These are phyloP conservation scores for Eimeria tenella DNA, from an alignment of 169 alveolate species.

Conservation along the genomic window DNA sequence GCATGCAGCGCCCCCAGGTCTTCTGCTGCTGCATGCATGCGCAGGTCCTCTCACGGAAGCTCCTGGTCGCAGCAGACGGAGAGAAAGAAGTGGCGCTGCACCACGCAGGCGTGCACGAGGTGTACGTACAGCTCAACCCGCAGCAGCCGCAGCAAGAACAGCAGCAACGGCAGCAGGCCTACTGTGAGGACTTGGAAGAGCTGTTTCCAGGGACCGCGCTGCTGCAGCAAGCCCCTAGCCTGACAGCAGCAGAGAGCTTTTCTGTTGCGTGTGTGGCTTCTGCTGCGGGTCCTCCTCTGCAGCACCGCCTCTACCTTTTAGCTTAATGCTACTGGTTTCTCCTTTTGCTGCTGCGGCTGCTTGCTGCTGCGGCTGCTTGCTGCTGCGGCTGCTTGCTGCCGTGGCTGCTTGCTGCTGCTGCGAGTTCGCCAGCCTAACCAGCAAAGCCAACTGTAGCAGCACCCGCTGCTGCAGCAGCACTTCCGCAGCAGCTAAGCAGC, in stretches of 20 bases:
- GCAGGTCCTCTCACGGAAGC: neutral
- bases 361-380: conserved; percentile 1
- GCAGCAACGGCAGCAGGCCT: neutral
- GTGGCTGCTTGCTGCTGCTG: conserved; percentile 29
- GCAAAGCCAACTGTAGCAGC: neutral
- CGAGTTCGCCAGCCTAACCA: neutral
- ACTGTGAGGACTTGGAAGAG: neutral
- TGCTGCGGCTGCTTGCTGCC: neutral
- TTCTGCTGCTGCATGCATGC: neutral
- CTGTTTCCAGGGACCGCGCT: neutral
- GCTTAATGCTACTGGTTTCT: neutral
- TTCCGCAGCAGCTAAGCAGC: too few species aligned
- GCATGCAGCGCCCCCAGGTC: neutral
- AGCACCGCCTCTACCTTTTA: too few species aligned
- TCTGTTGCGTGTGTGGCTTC: conserved; percentile 26
- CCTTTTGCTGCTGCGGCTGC: conserved; percentile 18
- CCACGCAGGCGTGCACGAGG: conserved; percentile 20
- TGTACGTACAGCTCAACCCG: conserved; percentile 17
- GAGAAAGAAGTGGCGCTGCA: conserved; percentile 7
- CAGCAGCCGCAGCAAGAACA: conserved; percentile 23
- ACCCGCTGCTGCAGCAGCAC: neutral
- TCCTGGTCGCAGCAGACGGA: neutral
- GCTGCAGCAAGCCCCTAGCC: neutral
- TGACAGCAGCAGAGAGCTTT: conserved; percentile 26
- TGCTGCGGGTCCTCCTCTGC: too few species aligned